Evolutionary conservation across 805 yeast genomes (phyloP).

Genomic region (Metschnikowia rubicola): DNA sequence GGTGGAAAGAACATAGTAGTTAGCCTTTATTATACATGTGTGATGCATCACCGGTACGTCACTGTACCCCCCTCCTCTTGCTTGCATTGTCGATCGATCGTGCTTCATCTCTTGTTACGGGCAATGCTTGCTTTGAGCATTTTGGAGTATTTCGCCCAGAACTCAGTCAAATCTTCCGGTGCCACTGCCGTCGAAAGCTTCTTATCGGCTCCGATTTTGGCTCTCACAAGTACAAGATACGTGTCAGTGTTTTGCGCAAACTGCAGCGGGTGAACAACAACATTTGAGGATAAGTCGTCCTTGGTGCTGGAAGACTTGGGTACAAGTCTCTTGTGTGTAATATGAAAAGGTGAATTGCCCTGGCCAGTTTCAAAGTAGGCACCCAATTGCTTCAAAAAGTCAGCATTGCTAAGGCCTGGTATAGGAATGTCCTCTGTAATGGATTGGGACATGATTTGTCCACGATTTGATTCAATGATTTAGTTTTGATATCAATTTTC

Average conservation of each 20-base stretch:
- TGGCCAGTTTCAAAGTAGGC: conserved; percentile 19
- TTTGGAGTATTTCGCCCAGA: conserved; percentile 75
- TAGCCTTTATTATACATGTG: too few relatives aligned
- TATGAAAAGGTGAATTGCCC: conserved; percentile 51
- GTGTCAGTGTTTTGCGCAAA: conserved; percentile 26
- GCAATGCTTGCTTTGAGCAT: conserved; percentile 63
- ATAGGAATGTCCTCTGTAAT: conserved; percentile 12
- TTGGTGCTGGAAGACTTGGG: conserved; percentile 13
- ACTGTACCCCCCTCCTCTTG: too few relatives aligned
- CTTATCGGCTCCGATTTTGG: conserved; percentile 33
- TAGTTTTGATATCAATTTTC: too few relatives aligned
- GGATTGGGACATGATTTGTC: neutral
- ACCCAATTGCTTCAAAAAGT: conserved; percentile 28
- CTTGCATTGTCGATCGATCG: neutral
- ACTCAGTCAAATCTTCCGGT: conserved; percentile 55
- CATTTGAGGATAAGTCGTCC: conserved; percentile 36
- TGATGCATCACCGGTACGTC: too few relatives aligned
- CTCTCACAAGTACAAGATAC: conserved; percentile 65
- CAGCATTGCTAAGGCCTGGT: conserved; percentile 32
- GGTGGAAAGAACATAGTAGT: conserved; percentile 41
- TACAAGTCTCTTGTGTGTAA: conserved; percentile 54
- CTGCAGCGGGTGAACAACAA: conserved; percentile 18
- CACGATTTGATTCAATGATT: too few relatives aligned
- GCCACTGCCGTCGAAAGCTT: conserved; percentile 74
- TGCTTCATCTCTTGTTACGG: too few relatives aligned